phyloP scores from a whole-genome alignment of 148 eudicot genomes.

The Spergularia bocconei region DNA sequence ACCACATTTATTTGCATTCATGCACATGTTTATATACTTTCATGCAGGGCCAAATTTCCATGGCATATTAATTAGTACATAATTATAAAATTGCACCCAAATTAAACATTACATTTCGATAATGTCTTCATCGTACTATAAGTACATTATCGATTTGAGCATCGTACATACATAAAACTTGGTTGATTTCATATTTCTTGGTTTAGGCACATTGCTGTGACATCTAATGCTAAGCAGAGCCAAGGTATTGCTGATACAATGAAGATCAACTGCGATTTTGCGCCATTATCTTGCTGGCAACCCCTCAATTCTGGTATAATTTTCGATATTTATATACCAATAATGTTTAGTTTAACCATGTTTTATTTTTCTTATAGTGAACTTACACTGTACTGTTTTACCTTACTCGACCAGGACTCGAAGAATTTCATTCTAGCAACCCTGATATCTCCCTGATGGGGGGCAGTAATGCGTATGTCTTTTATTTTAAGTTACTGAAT shows the following conservation, averaged over 20 bases:
- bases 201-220: neutral
- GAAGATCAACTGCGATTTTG: slow-evolving; percentile 23
- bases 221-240: slow-evolving; percentile 4
- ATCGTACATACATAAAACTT: neutral
- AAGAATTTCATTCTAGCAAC: slow-evolving; percentile 16
- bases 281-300: slow-evolving; percentile 23
- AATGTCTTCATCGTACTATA: too few relatives aligned
- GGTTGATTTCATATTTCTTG: too few relatives aligned
- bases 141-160: neutral
- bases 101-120: too few relatives aligned
- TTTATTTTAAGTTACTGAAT: neutral
- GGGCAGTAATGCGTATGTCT: slow-evolving; percentile 18
- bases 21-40: too few relatives aligned
- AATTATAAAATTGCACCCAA: too few relatives aligned
- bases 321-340: neutral
- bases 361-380: too few relatives aligned
- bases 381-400: too few relatives aligned
- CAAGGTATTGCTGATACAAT: neutral
- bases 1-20: neutral
- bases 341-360: too few relatives aligned
- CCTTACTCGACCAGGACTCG: slow-evolving; percentile 8
- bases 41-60: too few relatives aligned
- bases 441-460: slow-evolving; percentile 17
- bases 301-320: slow-evolving; percentile 20
- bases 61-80: too few relatives aligned